Percentiles rank a stretch among this genome's conserved stretches.
Conservation (phyloP, 768 basidiomycete genomes). For the Lentinula guzmanii region DNA sequence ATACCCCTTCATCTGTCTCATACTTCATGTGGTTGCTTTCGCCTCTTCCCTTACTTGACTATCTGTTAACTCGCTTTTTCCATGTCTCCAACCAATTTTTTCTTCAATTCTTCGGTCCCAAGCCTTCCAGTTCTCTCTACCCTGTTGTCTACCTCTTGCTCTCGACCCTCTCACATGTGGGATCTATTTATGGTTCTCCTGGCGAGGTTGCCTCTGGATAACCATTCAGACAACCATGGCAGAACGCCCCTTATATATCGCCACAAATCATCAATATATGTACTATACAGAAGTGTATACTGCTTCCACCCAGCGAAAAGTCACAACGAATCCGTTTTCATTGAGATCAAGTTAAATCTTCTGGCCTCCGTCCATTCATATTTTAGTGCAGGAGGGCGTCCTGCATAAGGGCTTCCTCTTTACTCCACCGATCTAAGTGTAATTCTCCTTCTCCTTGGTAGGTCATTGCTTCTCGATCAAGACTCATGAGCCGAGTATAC, state of each 20-base stretch:
- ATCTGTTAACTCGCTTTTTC: not conserved
- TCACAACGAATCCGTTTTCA: too few relatives aligned
- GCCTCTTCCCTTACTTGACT: not conserved
- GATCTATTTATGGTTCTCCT: not conserved
- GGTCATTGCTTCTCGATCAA: constrained; percentile 26
- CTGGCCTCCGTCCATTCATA: too few relatives aligned
- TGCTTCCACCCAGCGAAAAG: too few relatives aligned
- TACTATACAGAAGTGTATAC: too few relatives aligned
- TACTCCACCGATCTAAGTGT: not conserved
- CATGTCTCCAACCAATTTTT: not conserved
- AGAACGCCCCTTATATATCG: too few relatives aligned
- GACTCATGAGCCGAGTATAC: constrained; percentile 46
- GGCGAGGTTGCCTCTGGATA: not conserved
- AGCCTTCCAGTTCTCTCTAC: not conserved
- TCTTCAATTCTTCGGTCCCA: not conserved
- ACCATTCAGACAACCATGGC: not conserved
- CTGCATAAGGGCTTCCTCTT: not conserved
- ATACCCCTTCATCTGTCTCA: not conserved
- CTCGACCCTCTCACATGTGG: not conserved
- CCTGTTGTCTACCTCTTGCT: not conserved
- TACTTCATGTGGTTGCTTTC: not conserved
- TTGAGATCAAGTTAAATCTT: too few relatives aligned
- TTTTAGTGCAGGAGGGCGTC: not conserved
- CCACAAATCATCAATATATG: too few relatives aligned
- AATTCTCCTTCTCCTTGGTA: not conserved